A percentile compares a stretch with the other conserved stretches of the same genome.
Evolutionary conservation across 2,329 filamentous ascomycete species (phyloP).

Genomic region (Fusarium bactridioides): DNA sequence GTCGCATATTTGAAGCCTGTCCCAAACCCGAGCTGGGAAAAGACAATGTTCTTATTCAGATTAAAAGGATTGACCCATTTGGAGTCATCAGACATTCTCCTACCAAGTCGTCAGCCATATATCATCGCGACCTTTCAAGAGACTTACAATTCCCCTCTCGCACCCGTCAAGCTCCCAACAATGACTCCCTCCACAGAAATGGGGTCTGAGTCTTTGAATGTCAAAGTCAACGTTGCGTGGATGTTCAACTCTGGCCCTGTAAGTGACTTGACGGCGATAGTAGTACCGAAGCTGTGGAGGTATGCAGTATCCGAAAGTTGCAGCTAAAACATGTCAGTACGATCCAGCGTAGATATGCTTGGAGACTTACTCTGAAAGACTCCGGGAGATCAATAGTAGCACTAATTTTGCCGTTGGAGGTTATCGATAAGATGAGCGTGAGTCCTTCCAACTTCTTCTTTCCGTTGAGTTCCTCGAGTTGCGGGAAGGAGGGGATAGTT

Average conservation of each 20-base stretch:
- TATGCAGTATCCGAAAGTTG: background rate
- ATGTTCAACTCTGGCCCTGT: background rate
- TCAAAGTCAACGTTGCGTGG: background rate
- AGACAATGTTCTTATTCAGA: background rate
- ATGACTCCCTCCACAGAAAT: background rate
- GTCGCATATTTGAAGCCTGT: background rate
- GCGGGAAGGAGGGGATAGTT: background rate
- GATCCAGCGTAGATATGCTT: rapidly evolving
- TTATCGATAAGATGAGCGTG: background rate
- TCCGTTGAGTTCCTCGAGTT: background rate
- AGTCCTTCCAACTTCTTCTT: background rate
- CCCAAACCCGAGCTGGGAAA: background rate
- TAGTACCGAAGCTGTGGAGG: background rate
- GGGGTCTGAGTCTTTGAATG: background rate
- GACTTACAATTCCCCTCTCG: background rate
- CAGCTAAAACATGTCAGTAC: background rate
- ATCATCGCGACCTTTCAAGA: background rate
- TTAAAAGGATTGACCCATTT: background rate
- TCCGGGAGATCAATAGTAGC: background rate
- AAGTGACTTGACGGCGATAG: background rate
- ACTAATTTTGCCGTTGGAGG: background rate
- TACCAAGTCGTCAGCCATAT: background rate
- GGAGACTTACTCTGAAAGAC: background rate
- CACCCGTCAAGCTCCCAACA: background rate
- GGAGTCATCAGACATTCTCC: background rate